Base-by-base conservation (phyloP, 352 stramenopile genomes). In the Phytophthora sp. region DNA sequence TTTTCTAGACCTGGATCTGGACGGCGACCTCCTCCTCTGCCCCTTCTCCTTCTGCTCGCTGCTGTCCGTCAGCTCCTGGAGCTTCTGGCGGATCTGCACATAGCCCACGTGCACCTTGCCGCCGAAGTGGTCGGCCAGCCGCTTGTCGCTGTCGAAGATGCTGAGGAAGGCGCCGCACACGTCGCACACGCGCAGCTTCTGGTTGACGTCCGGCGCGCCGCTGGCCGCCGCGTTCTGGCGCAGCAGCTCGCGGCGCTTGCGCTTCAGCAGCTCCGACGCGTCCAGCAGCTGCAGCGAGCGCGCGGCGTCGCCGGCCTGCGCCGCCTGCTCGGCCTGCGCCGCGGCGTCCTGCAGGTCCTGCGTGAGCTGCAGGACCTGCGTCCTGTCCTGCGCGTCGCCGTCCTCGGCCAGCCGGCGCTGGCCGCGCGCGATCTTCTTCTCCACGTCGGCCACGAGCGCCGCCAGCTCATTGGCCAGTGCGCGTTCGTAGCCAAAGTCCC, bases 71-170 rank as follows among this genome's bases (percentile, higher is more conserved):
- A 97, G 82, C 38, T 92, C 86, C 28, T 87, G 63, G 21, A 97
- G 76, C 64, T 97, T 96, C 28, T 83, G 81, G 45, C 89, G 66
- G 60, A 97, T 96, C 59, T 96, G 82, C 28, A 97, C 69, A 61
- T 95, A 97, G 0, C 91, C 91, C 5, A 97, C 65, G 35, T 97
- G 91, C 23, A 97, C 66, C 66, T 97, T 97, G 18, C 91, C 91
- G 17, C 86, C 87, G 80, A 94, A 97, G 52, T 97, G 91, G 41
- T 97, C 91, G 1, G 88, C 87, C 10, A 97, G 71, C 13, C 91
- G 84, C 3, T 82, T 82, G 49, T 97, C 91, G 42, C 87, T 97
- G 74, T 97, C 91, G 48, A 94, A 97, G 55, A 97, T 97, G 55
- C 88, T 97, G 21, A 97, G 67, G 62, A 97, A 96, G 4, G 91